Base-by-base conservation (phyloP, 163 green algal genomes). In the Prototheca wickerhamii region DNA sequence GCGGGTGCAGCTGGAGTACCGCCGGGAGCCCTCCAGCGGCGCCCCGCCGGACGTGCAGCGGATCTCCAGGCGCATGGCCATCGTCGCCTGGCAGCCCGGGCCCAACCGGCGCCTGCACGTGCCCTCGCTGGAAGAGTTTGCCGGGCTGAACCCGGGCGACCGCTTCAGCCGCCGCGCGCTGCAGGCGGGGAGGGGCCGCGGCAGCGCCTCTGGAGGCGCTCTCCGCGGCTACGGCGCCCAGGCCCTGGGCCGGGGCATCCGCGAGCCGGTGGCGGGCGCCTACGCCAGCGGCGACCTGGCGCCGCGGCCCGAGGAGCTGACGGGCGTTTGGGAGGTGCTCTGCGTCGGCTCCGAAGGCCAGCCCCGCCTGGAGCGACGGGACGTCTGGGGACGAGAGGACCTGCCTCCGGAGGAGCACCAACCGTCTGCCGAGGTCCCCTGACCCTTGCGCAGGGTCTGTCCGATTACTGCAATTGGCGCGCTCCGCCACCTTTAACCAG, bases 61-160 rank as follows among this genome's bases (percentile, higher is more conserved):
- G 7, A 95, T 96, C 58, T 81, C 86, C 57, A 89, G 86, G 65
- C 79, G 91, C 71, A 96, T 96, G 89, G 89, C 89, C 35, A 96
- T 96, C 61, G 89, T 96, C 18, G 89, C 87, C 15, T 96, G 89
- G 89, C 89, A 95, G 81, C 86, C 88, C 5, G 89, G 89, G 4
- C 87, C 88, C 6, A 96, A 96, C 70, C 69, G 86, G 4, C 67
- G 89, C 3, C 62, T 95, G 29, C 71, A 89, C 46, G 87, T 96
- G 0, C 88, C 88, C 0, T 72, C 65, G 26, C 73, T 91, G 83
- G 84, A 63, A 3, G 82, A 88, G 71, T 52, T 88, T 10, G 40
- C 65, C 4, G 46, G 70, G 21, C 67, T 86, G 26, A 23, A 28
- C 21, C 58, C 65, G 0, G 80, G 80, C 15, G 60, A 75, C n/a